These are phyloP conservation scores for Ascochyta koolunga DNA, from an alignment of 2,329 filamentous ascomycete species.

Conservation along the genomic window DNA sequence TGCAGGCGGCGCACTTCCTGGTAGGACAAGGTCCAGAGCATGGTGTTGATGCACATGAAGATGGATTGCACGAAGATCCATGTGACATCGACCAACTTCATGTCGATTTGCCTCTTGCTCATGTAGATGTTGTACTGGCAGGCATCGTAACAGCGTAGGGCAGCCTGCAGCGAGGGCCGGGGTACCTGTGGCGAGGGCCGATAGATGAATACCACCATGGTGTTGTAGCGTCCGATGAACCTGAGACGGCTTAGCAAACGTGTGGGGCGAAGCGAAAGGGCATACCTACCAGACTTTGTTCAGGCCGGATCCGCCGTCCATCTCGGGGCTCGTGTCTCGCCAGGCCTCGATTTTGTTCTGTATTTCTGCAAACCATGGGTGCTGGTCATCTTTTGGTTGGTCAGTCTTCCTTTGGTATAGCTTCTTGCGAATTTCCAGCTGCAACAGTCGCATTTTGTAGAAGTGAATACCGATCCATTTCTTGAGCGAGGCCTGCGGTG, in stretches of 20 bases:
- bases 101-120: slow-evolving; percentile 79
- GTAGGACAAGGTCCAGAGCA: slow-evolving; percentile 92
- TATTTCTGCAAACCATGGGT: slow-evolving; percentile 88
- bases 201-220: slow-evolving; percentile 86
- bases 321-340: slow-evolving; percentile 76
- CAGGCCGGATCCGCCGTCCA: slow-evolving; percentile 71
- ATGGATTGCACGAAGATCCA: slow-evolving; percentile 92
- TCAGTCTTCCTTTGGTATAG: slow-evolving; percentile 84
- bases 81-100: slow-evolving; percentile 79
- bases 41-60: slow-evolving; percentile 89
- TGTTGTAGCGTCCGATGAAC: slow-evolving; percentile 75
- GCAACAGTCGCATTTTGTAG: slow-evolving; percentile 85
- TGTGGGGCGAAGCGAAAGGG: neutral
- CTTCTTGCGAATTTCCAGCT: slow-evolving; percentile 84
- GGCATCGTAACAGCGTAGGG: slow-evolving; percentile 81
- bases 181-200: slow-evolving; percentile 92
- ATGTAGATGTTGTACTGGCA: slow-evolving; percentile 81
- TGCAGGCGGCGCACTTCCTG: slow-evolving; percentile 78
- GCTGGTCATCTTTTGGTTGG: slow-evolving; percentile 76
- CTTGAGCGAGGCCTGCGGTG: slow-evolving; percentile 74
- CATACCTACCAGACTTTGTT: slow-evolving; percentile 77
- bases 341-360: slow-evolving; percentile 78
- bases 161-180: slow-evolving; percentile 79
- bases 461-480: slow-evolving; percentile 93
- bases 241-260: slow-evolving; percentile 41